Percentiles rank a stretch among this genome's conserved stretches.
Conservation (phyloP, 306 rosid genomes). For the Ceratonia siliqua region DNA sequence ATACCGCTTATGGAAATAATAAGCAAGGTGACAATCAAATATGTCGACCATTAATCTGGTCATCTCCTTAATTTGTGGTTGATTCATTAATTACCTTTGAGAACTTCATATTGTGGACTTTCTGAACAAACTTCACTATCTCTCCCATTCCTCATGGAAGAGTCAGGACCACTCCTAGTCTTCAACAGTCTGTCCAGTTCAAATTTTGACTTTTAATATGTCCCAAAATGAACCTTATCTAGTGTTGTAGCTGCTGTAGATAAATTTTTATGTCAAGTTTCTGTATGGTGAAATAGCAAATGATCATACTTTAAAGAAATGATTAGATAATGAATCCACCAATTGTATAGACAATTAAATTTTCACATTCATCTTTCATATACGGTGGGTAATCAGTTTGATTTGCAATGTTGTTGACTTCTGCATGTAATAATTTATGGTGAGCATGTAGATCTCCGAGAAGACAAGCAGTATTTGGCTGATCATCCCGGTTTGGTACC, state of each 20-base stretch:
- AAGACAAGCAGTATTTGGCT: conserved; percentile 73
- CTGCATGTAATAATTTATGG: conserved; percentile 30
- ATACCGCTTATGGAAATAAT: background rate
- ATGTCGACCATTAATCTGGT: background rate
- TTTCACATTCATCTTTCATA: background rate
- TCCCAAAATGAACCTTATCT: conserved; percentile 20
- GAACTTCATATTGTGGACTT: background rate
- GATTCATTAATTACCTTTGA: background rate
- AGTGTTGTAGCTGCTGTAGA: conserved; percentile 9
- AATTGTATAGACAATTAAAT: background rate
- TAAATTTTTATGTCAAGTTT: background rate
- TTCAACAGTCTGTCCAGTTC: conserved; percentile 7
- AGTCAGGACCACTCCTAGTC: background rate
- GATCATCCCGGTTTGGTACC: conserved; percentile 88
- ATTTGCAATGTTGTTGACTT: conserved; percentile 12
- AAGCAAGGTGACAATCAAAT: background rate
- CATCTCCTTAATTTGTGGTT: background rate
- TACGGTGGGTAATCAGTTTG: conserved; percentile 1
- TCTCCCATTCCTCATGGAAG: background rate
- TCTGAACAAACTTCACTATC: background rate
- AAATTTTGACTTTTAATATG: background rate
- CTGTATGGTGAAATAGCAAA: background rate
- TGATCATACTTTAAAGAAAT: background rate
- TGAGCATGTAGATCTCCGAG: conserved; percentile 66
- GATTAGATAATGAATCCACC: background rate